Base-by-base conservation (phyloP, 108 stramenopile genomes). In the Fistulifera pelliculosa region DNA sequence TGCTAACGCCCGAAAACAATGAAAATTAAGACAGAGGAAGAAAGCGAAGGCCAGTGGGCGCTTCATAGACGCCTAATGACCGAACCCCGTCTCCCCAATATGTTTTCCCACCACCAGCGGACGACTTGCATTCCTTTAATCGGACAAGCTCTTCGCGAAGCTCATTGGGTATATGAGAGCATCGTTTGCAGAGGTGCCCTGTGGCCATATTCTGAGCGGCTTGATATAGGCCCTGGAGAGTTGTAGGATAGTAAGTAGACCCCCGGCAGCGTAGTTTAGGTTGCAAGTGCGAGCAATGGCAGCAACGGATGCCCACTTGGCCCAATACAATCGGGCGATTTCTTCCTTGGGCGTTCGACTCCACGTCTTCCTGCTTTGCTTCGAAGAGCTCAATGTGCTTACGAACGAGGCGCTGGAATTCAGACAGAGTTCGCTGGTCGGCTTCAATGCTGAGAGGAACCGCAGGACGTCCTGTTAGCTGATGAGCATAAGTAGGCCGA, bases 321-420 rank as follows among this genome's bases (percentile, higher is more conserved):
- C 71, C 71, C 2, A 61, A 12, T 25, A 58, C 31, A 31, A 77
- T 56, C 14, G 67, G 68, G n/a, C 55, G 65, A 28, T 73, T 77
- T 17, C 76, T 35, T 41, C 76, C 76, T 41, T 64, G 76, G 2
- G 64, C 61, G 12, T 49, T 66, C 23, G 56, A 53, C 24, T 47
- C 43, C 23, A 67, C 42, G 38, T 73, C 71, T 18, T 63, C 60
- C 40, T 52, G 27, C 13, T 57, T 48, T 10, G 73, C 73, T 41
- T 72, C 71, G 40, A 79, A 79, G 39, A 69, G 48, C 50, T 79
- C 78, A 45, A 79, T 73, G 23, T 79, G 78, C 48, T 75, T 54
- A 6, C 78, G 61, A 21, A 79, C 18, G 17, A 60, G 28, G 18
- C 27, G 15, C 31, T 60, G 58, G 17, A 49, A 60, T 13, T 60